Evolutionary conservation across 2,329 filamentous ascomycete species (phyloP).

Genomic region (Dothideomycetes sp.): DNA sequence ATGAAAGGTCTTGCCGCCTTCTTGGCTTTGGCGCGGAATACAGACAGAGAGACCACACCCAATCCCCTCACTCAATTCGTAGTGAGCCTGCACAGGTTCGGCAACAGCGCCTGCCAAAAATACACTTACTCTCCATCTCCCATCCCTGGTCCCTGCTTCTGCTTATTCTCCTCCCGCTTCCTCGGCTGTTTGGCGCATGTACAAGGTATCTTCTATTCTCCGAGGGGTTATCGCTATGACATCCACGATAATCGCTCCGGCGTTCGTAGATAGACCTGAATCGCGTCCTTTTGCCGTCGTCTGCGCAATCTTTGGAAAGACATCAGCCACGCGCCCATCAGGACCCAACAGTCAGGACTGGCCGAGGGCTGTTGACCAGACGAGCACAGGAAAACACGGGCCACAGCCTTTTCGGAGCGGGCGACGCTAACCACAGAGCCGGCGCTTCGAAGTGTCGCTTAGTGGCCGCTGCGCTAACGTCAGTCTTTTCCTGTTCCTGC

Average conservation of each 20-base stretch:
- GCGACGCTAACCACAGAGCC: slow-evolving; percentile 6
- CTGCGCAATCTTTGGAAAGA: slow-evolving; percentile 4
- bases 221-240: slow-evolving; percentile 6
- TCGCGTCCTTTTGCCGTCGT: not conserved
- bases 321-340: slow-evolving; percentile 9
- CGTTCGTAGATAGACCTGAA: slow-evolving; percentile 2
- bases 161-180: slow-evolving; percentile 9
- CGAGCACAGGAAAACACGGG: slow-evolving; percentile 4
- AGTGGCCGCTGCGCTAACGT: slow-evolving; percentile 1
- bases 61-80: too few relatives aligned
- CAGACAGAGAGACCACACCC: not conserved
- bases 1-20: slow-evolving; percentile 1
- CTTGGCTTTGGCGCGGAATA: slow-evolving; percentile 2
- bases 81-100: too few relatives aligned
- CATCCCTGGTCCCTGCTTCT: slow-evolving; percentile 12
- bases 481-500: slow-evolving; percentile 11
- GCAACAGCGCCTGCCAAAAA: slow-evolving; percentile 12
- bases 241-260: slow-evolving; percentile 9
- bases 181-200: slow-evolving; percentile 5
- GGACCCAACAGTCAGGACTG: slow-evolving; percentile 9
- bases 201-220: slow-evolving; percentile 6
- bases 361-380: too few relatives aligned
- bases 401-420: slow-evolving; percentile 12
- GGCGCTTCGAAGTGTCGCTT: slow-evolving; percentile 12
- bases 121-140: not conserved